Conservation (phyloP, 192 early-diverging fungal species). For the Gorgonomyces haynaldii region DNA sequence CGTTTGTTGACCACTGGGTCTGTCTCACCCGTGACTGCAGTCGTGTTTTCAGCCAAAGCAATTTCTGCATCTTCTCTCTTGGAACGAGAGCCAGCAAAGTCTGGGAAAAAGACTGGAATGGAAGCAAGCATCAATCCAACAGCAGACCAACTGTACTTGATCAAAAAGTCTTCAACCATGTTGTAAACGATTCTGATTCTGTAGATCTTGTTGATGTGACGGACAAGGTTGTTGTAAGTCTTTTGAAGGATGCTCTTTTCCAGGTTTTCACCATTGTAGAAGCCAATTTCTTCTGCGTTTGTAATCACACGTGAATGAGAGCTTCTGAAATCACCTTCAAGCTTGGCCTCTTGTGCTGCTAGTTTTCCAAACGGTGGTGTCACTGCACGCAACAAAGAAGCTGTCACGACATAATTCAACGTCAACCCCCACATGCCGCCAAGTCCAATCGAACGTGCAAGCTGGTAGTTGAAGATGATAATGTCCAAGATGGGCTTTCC, state of each 20-base stretch:
- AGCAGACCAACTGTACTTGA: conserved; percentile 95
- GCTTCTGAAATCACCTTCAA: conserved; percentile 34
- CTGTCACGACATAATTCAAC: conserved; percentile 28
- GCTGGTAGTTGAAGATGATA: conserved; percentile 61
- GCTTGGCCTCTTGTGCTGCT: conserved; percentile 33
- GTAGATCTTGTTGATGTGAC: conserved; percentile 45
- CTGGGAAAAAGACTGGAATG: conserved; percentile 77
- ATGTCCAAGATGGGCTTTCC: conserved; percentile 66
- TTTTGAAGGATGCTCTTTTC: conserved; percentile 31
- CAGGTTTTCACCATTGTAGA: conserved; percentile 32
- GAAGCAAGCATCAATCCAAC: conserved; percentile 72
- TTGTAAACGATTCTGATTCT: conserved; percentile 40
- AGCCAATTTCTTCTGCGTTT: conserved; percentile 38
- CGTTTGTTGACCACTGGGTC: not conserved
- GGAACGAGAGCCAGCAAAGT: conserved; percentile 28
- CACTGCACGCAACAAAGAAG: conserved; percentile 19
- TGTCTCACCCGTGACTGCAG: not conserved
- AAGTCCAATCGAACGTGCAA: conserved; percentile 30
- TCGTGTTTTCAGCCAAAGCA: not conserved
- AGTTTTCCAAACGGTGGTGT: conserved; percentile 36
- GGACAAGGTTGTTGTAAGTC: conserved; percentile 32
- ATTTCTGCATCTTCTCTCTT: conserved; percentile 17
- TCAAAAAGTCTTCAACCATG: conserved; percentile 76
- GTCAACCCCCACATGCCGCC: conserved; percentile 23
- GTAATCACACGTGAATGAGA: conserved; percentile 32